Base-by-base conservation (phyloP, 192 early-diverging fungal genomes). In the Podila epicladia region DNA sequence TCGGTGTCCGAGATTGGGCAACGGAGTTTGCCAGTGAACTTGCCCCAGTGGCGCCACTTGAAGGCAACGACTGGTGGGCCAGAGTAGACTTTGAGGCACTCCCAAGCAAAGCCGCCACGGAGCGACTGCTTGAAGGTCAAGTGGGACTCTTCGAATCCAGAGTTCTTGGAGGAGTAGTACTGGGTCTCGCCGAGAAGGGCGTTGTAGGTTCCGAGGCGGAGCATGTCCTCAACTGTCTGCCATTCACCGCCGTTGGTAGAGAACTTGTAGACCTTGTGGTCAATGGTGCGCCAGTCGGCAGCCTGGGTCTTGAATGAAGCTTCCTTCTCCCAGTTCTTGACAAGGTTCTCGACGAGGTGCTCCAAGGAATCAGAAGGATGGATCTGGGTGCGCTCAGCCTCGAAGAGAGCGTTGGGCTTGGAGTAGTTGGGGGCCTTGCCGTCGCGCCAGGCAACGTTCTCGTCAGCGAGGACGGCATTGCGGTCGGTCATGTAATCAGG, bases 261-360 rank as follows among this genome's bases (percentile, higher is more conserved):
- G 57, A 85, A 85, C 48, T 73, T 69, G 62, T 85, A 85, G 53
- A 75, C 75, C 38, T 83, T 66, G 45, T 67, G 72, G 33, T 83
- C 66, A 28, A 85, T 85, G n/a, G 84, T 85, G 55, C 84, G 84
- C 55, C 73, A 75, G 58, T 85, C 69, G 50, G 74, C 84, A 26
- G 82, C 82, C 50, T 64, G 63, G 13, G 75, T 60, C 65, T 85
- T 85, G 53, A 75, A 85, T 19, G 84, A 85, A 22, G 75, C 72
- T 32, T 85, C 84, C 67, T 85, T 85, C 60, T 85, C 84, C 84
- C 84, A 85, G 82, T 85, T 85, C 76, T 85, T 85, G 65, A 85
- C 84, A 9, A 85, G 72, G 60, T 85, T 85, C 24, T 72, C 74
- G 5, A 85, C 84, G 17, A 85, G 64, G 38, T 60, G 64, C 38